Percentiles rank a stretch among this genome's conserved stretches.
These are phyloP conservation scores for Sphagnum contortum DNA, from an alignment of 225 moss, liverwort and hornwort genomes.

Conservation along the genomic window DNA sequence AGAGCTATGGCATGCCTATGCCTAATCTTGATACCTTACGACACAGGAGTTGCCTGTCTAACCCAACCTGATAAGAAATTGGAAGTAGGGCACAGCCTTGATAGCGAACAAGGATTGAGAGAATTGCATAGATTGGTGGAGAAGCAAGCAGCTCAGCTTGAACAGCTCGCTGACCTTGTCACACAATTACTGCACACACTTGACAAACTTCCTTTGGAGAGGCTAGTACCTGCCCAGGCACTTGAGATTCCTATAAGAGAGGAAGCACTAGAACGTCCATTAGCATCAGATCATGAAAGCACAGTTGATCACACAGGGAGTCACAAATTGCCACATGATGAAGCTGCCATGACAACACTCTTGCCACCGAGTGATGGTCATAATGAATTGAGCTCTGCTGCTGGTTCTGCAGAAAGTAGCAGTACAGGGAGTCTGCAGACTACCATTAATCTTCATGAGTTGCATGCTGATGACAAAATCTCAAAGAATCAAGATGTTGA, in stretches of 20 bases:
- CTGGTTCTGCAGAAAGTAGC: not conserved
- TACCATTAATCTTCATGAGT: not conserved
- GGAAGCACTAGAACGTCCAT: not conserved
- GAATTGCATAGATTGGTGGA: slow-evolving; percentile 22
- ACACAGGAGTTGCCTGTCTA: too few species aligned
- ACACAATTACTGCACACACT: slow-evolving; percentile 23
- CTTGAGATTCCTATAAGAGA: not conserved
- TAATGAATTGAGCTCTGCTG: slow-evolving; percentile 2
- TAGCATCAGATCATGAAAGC: not conserved
- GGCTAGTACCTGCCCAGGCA: not conserved
- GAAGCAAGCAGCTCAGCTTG: slow-evolving; percentile 30
- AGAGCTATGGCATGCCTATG: too few species aligned
- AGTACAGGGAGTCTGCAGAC: not conserved
- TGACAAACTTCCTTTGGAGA: slow-evolving; percentile 10
- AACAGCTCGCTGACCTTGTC: slow-evolving; percentile 26
- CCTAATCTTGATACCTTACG: too few species aligned
- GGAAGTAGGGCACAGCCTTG: not conserved
- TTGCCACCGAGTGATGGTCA: slow-evolving; percentile 5
- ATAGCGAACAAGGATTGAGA: slow-evolving; percentile 8
- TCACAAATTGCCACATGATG: not conserved
- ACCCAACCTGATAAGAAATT: too few species aligned
- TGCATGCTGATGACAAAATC: slow-evolving; percentile 1
- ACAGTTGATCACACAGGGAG: not conserved
- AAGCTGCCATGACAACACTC: not conserved
- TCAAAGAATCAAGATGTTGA: not conserved